These are phyloP conservation scores for Coprinellus aureogranulatus DNA, from an alignment of 768 basidiomycete species.

Conservation along the genomic window DNA sequence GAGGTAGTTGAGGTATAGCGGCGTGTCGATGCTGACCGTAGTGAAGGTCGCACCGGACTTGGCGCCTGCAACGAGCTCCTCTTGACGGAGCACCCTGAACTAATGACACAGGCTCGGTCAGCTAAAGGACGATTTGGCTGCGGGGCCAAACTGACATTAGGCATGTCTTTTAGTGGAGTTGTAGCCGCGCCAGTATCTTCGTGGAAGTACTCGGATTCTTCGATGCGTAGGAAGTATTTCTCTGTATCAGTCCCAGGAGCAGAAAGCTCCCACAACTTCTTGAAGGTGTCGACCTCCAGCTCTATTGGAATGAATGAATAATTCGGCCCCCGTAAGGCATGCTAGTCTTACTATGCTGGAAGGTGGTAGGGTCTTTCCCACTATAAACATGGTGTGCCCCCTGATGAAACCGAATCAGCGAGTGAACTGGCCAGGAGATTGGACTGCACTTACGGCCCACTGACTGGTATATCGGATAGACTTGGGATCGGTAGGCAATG, in stretches of 20 bases:
- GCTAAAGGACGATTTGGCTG: background rate
- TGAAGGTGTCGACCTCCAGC: constrained; percentile 68
- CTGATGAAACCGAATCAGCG: constrained; percentile 31
- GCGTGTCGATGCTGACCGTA: constrained; percentile 63
- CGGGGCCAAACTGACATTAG: constrained; percentile 36
- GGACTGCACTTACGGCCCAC: constrained; percentile 63
- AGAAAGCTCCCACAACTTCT: constrained; percentile 69
- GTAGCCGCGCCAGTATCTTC: constrained; percentile 32
- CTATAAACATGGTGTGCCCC: constrained; percentile 75
- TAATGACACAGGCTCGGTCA: constrained; percentile 19
- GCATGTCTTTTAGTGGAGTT: constrained; percentile 48
- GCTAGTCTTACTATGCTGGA: constrained; percentile 46
- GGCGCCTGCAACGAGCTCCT: constrained; percentile 39
- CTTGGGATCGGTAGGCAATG: constrained; percentile 67
- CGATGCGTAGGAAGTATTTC: constrained; percentile 61
- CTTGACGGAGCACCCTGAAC: constrained; percentile 32
- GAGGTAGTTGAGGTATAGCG: constrained; percentile 64
- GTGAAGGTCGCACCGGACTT: constrained; percentile 51
- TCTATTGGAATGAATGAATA: constrained; percentile 32
- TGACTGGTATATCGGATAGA: constrained; percentile 68
- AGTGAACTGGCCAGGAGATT: background rate
- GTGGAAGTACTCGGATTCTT: constrained; percentile 58
- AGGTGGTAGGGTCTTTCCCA: constrained; percentile 39
- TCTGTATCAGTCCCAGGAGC: constrained; percentile 52
- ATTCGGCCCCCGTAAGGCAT: background rate